phyloP scores from a whole-genome alignment of 345 rosid genomes.

The Barbarea vulgaris region DNA sequence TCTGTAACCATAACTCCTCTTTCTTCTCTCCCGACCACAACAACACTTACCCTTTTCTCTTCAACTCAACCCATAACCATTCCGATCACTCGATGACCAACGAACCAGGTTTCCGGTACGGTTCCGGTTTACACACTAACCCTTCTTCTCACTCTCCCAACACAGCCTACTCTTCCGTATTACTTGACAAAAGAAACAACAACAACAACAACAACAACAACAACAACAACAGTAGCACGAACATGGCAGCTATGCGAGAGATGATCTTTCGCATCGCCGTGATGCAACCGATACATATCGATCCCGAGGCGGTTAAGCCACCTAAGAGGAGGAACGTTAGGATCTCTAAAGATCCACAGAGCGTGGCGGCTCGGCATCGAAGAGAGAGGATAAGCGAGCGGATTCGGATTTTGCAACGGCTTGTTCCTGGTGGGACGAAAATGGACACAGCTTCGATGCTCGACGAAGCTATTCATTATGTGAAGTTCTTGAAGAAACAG shows the following conservation, averaged over 20 bases:
- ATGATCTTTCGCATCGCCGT: slow-evolving; percentile 87
- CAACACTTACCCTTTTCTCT: slow-evolving; percentile 36
- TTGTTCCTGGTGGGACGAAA: slow-evolving; percentile 98
- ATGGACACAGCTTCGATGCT: slow-evolving; percentile 98
- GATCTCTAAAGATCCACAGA: slow-evolving; percentile 95
- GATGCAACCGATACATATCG: slow-evolving; percentile 84
- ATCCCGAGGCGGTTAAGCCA: slow-evolving; percentile 84
- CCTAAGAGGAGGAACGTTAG: slow-evolving; percentile 85
- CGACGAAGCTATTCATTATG: slow-evolving; percentile 92
- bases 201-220: slow-evolving; percentile 20
- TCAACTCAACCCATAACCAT: slow-evolving; percentile 38
- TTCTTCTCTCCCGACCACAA: slow-evolving; percentile 26
- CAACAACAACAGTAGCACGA: no score
- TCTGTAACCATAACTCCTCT: slow-evolving; percentile 38
- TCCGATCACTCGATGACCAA: slow-evolving; percentile 21
- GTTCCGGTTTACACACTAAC: slow-evolving; percentile 28
- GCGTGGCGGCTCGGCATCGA: slow-evolving; percentile 88
- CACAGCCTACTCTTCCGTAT: slow-evolving; percentile 37
- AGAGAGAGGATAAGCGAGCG: slow-evolving; percentile 88
- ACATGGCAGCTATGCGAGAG: slow-evolving; percentile 80
- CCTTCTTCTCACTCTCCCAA: slow-evolving; percentile 33
- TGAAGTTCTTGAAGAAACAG: slow-evolving; percentile 85
- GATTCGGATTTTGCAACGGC: slow-evolving; percentile 85
- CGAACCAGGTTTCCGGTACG: slow-evolving; percentile 38
- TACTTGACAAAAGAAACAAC: slow-evolving; percentile 45